Evolutionary conservation across 2,329 filamentous ascomycete species (phyloP).

Genomic region (Westerdykella sp.): DNA sequence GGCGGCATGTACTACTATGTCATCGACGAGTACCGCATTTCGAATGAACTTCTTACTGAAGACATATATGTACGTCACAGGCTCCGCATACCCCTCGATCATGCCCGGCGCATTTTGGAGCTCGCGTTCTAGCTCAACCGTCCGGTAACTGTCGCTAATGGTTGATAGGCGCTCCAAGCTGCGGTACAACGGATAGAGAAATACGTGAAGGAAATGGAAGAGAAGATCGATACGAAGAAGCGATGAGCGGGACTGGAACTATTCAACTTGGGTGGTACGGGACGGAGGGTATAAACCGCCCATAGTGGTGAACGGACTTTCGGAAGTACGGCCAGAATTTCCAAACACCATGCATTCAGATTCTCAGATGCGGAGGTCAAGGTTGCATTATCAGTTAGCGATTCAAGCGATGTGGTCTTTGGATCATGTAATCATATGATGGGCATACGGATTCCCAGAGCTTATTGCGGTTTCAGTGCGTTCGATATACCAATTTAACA

Average conservation of each 20-base stretch:
- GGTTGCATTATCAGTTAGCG: too few relatives aligned
- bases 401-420: too few relatives aligned
- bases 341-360: too few relatives aligned
- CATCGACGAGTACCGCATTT: slow-evolving; percentile 84
- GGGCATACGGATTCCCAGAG: too few relatives aligned
- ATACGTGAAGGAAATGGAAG: slow-evolving; percentile 76
- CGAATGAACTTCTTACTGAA: slow-evolving; percentile 88
- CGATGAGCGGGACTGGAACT: slow-evolving; percentile 4
- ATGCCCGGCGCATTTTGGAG: not conserved
- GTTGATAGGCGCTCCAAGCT: slow-evolving; percentile 64
- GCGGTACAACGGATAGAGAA: slow-evolving; percentile 80
- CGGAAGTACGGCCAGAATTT: too few relatives aligned
- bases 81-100: not conserved
- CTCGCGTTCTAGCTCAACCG: not conserved
- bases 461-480: too few relatives aligned
- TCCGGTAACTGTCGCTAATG: slow-evolving; percentile 11
- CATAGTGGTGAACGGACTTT: too few relatives aligned
- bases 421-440: too few relatives aligned
- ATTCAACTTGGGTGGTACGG: not conserved
- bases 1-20: slow-evolving; percentile 86
- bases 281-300: too few relatives aligned
- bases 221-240: slow-evolving; percentile 58
- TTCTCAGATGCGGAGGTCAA: too few relatives aligned
- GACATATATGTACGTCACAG: slow-evolving; percentile 80
- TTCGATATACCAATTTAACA: too few relatives aligned